Conservation (phyloP, 352 stramenopile genomes). For the Globisporangium acanthophoron region DNA sequence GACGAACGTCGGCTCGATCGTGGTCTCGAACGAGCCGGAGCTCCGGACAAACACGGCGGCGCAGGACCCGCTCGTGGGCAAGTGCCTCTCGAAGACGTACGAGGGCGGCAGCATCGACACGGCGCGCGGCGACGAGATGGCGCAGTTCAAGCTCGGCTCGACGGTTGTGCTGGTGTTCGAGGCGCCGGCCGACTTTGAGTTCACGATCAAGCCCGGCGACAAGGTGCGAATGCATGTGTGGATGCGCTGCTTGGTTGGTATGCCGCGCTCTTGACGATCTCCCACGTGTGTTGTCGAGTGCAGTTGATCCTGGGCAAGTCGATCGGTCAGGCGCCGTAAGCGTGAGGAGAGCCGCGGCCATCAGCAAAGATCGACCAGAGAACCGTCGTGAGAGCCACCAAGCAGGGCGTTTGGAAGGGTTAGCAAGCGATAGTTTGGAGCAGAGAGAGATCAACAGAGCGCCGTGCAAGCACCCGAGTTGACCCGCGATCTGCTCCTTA, state of each 20-base stretch:
- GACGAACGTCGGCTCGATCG: conserved; percentile 87
- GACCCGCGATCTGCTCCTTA: no score
- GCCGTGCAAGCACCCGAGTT: no score
- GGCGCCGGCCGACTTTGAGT: conserved; percentile 65
- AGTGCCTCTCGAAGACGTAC: conserved; percentile 54
- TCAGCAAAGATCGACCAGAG: not conserved
- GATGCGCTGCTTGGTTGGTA: not conserved
- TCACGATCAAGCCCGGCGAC: conserved; percentile 66
- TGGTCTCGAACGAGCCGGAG: conserved; percentile 58
- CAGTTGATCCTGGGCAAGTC: conserved; percentile 36
- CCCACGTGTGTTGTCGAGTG: not conserved
- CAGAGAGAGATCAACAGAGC: no score
- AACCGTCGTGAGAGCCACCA: not conserved
- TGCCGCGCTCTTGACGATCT: conserved; percentile 12
- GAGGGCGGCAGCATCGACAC: conserved; percentile 23
- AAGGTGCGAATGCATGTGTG: conserved; percentile 30
- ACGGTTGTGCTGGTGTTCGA: conserved; percentile 87
- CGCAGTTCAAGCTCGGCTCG: conserved; percentile 81
- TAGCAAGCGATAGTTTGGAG: no score
- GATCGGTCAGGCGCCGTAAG: conserved; percentile 25
- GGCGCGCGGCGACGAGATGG: conserved; percentile 60
- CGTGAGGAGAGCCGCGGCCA: not conserved
- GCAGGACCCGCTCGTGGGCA: conserved; percentile 47
- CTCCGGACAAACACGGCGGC: conserved; percentile 55
- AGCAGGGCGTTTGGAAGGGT: not conserved